A percentile compares a stretch with the other conserved stretches of the same genome.
Conservation (phyloP, 1,284 basidiomycete genomes). For the Earliella scabrosa region DNA sequence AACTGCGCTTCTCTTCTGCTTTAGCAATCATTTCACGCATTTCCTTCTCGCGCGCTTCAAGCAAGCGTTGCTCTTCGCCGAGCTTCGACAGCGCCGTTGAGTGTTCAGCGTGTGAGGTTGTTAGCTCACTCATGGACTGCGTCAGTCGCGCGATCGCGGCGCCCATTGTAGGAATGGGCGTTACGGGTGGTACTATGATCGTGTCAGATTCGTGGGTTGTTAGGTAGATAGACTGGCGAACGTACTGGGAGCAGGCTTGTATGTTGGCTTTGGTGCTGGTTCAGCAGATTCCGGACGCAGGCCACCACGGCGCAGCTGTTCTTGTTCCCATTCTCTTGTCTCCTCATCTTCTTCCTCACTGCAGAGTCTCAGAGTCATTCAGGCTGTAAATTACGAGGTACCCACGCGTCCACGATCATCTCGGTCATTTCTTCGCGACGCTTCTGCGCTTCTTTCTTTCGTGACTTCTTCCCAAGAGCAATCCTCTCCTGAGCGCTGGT, state of each 20-base stretch:
- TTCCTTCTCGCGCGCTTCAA: constrained; percentile 80
- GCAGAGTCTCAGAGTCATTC: constrained; percentile 6
- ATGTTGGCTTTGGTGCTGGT: constrained; percentile 51
- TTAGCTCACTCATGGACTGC: constrained; percentile 68
- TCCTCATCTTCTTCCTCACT: constrained; percentile 91
- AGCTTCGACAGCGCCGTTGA: no score
- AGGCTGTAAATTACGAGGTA: constrained; percentile 26
- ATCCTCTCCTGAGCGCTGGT: constrained; percentile 89
- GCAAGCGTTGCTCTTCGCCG: constrained; percentile 10
- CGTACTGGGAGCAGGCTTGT: constrained; percentile 80
- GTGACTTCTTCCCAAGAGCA: constrained; percentile 85
- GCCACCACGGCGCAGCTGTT: constrained; percentile 82
- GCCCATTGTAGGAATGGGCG: constrained; percentile 60
- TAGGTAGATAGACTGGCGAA: constrained; percentile 14
- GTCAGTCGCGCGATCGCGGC: constrained; percentile 62
- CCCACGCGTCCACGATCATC: constrained; percentile 86
- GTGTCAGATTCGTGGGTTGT: constrained; percentile 19
- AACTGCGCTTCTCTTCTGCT: constrained; percentile 84
- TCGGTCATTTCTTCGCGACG: constrained; percentile 81
- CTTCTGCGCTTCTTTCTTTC: constrained; percentile 75
- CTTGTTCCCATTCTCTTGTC: constrained; percentile 88
- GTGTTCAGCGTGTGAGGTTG: constrained; percentile 47
- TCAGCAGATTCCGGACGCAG: constrained; percentile 42
- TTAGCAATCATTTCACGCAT: constrained; percentile 79
- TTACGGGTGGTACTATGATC: constrained; percentile 60